A percentile compares a stretch with the other conserved stretches of the same genome.
Evolutionary conservation across 129 eudicot genomes (phyloP).

Genomic region (Chrysanthemum seticuspe): DNA sequence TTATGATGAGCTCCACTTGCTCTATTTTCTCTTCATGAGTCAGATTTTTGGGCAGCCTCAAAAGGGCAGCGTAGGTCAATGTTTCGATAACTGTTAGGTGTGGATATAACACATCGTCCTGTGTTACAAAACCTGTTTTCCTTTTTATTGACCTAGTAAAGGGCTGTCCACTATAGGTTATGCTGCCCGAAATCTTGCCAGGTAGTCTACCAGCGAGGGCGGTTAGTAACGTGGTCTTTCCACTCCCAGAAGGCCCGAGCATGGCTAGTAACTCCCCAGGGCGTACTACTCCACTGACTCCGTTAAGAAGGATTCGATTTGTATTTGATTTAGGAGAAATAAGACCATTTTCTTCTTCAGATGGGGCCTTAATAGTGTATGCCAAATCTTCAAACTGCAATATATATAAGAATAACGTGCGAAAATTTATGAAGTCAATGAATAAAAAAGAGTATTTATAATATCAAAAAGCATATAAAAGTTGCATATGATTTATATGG

Average conservation of each 20-base stretch:
- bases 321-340: slow-evolving; percentile 36
- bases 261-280: slow-evolving; percentile 72
- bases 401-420: background rate
- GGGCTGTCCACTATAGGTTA: slow-evolving; percentile 55
- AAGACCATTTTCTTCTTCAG: slow-evolving; percentile 9
- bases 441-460: too few relatives aligned
- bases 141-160: slow-evolving; percentile 53
- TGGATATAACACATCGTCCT: slow-evolving; percentile 71
- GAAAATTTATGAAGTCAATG: too few relatives aligned
- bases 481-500: background rate
- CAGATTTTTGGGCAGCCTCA: slow-evolving; percentile 49
- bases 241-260: slow-evolving; percentile 83
- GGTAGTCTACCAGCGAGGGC: slow-evolving; percentile 61
- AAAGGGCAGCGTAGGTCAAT: slow-evolving; percentile 53
- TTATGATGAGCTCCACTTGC: slow-evolving; percentile 48
- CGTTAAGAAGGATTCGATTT: slow-evolving; percentile 42
- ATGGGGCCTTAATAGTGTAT: slow-evolving; percentile 30
- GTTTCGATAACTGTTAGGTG: slow-evolving; percentile 76
- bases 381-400: slow-evolving; percentile 64
- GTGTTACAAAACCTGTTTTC: slow-evolving; percentile 64
- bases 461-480: too few relatives aligned
- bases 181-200: slow-evolving; percentile 48
- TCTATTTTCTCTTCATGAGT: slow-evolving; percentile 42
- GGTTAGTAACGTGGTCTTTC: slow-evolving; percentile 66
- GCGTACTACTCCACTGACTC: slow-evolving; percentile 48